Percentiles rank a stretch among this genome's conserved stretches.
Conservation (phyloP, 139 green algal species). For the Chlorella sp. region DNA sequence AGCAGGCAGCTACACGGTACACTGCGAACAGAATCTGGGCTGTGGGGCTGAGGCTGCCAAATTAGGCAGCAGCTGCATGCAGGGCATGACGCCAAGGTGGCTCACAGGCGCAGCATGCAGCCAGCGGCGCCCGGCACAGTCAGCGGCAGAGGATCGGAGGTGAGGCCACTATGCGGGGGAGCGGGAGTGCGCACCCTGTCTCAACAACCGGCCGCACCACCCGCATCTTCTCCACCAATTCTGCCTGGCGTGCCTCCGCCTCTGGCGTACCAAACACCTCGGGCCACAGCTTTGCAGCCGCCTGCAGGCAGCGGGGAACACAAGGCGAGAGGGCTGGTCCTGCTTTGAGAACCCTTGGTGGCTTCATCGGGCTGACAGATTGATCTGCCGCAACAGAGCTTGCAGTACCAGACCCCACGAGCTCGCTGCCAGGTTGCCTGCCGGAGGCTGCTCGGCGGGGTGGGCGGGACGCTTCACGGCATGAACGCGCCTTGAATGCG, state of each 20-base stretch:
- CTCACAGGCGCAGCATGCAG: not conserved
- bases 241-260: slow-evolving; percentile 64
- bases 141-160: not conserved
- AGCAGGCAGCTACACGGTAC: not conserved
- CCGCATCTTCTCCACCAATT: slow-evolving; percentile 87
- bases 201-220: slow-evolving; percentile 94
- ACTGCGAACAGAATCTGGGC: too few relatives aligned
- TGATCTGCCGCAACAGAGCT: too few relatives aligned
- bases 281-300: slow-evolving; percentile 84
- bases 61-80: too few relatives aligned
- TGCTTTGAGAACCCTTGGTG: too few relatives aligned
- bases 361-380: too few relatives aligned
- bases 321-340: too few relatives aligned
- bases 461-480: not conserved
- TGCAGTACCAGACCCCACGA: too few relatives aligned
- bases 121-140: not conserved
- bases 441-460: not conserved
- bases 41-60: too few relatives aligned
- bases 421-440: not conserved
- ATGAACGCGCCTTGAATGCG: slow-evolving; percentile 82
- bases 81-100: not conserved
- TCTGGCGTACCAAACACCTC: slow-evolving; percentile 77
- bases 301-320: slow-evolving; percentile 50
- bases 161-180: too few relatives aligned
- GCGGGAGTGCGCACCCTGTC: slow-evolving; percentile 81